Conservation (phyloP, 805 yeast genomes). For the Candida multigemmis region DNA sequence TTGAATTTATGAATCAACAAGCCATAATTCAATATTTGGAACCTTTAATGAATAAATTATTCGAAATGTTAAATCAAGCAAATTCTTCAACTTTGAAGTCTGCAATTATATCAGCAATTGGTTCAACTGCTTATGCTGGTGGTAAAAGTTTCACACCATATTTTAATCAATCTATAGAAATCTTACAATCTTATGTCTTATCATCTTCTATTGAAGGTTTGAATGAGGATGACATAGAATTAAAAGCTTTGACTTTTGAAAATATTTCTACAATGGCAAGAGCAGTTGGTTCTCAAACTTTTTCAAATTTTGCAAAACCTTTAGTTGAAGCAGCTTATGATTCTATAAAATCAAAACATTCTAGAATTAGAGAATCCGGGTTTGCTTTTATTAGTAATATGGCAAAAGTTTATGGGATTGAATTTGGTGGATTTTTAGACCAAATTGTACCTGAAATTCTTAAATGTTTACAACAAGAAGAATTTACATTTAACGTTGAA, state of each 20-base stretch:
- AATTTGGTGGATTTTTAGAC: slow-evolving; percentile 78
- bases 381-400: slow-evolving; percentile 87
- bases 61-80: slow-evolving; percentile 73
- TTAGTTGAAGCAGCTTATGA: slow-evolving; percentile 80
- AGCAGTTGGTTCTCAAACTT: slow-evolving; percentile 90
- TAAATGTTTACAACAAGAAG: slow-evolving; percentile 79
- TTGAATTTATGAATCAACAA: slow-evolving; percentile 86
- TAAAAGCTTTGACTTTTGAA: slow-evolving; percentile 88
- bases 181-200: slow-evolving; percentile 73
- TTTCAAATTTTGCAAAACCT: slow-evolving; percentile 79
- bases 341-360: slow-evolving; percentile 66
- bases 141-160: slow-evolving; percentile 83
- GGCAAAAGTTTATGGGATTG: slow-evolving; percentile 91
- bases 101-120: slow-evolving; percentile 89
- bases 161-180: slow-evolving; percentile 72
- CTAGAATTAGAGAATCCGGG: slow-evolving; percentile 90
- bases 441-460: slow-evolving; percentile 77
- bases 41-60: slow-evolving; percentile 83
- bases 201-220: slow-evolving; percentile 66
- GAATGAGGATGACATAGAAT: slow-evolving; percentile 82
- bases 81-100: slow-evolving; percentile 66
- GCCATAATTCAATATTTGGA: slow-evolving; percentile 75
- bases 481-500: slow-evolving; percentile 58
- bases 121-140: slow-evolving; percentile 93
- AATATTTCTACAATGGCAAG: slow-evolving; percentile 90